phyloP scores from a whole-genome alignment of 345 rosid genomes.

The Noccaea caerulescens region DNA sequence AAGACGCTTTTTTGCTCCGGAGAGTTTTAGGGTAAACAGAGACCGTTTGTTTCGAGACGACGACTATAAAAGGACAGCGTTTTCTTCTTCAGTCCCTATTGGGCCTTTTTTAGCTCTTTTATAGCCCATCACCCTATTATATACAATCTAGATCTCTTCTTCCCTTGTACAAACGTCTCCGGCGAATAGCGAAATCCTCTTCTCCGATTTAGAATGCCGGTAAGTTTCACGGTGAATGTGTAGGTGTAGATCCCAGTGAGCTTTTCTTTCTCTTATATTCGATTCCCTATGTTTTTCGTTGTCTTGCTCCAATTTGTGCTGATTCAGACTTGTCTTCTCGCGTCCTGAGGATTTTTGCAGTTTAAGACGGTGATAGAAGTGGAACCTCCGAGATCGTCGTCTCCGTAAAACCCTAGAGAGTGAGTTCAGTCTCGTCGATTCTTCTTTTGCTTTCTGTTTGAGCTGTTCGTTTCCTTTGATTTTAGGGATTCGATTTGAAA shows the following conservation, averaged over 20 bases:
- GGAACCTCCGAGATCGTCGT: constrained; percentile 5
- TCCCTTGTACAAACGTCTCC: no score
- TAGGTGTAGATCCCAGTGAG: no score
- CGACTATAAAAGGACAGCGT: not conserved
- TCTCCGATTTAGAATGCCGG: no score
- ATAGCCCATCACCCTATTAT: constrained; percentile 8
- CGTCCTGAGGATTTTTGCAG: no score
- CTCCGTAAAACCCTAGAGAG: constrained; percentile 36
- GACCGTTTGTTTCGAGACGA: constrained; percentile 39
- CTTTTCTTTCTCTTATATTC: no score
- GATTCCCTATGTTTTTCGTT: no score
- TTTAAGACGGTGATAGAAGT: no score
- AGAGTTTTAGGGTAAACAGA: constrained; percentile 28
- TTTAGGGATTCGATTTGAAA: not conserved
- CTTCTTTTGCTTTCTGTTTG: not conserved
- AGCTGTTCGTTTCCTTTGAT: not conserved
- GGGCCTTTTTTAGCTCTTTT: constrained; percentile 1
- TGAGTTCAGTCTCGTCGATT: not conserved
- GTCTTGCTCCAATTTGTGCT: no score
- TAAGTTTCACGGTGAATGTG: no score
- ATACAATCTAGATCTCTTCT: no score
- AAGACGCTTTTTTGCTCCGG: not conserved
- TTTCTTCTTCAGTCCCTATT: not conserved
- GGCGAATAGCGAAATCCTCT: no score
- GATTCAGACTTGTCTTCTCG: no score